Base-by-base conservation (phyloP, 2,329 filamentous ascomycete genomes). In the Eutypella sp. region DNA sequence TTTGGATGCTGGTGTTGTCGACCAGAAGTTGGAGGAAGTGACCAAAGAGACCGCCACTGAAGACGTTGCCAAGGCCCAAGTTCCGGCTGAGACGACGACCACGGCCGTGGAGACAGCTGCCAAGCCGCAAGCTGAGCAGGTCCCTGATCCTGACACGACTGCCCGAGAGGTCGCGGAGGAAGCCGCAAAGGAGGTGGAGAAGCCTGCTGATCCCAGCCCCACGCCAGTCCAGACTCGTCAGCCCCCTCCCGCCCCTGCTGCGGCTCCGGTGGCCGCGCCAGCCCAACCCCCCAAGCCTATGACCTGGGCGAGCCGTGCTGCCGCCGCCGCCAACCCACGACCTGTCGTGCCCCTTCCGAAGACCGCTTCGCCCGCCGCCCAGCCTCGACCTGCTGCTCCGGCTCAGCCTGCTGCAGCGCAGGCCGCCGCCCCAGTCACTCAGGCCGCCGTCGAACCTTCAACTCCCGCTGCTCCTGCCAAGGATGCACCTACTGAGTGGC, bases 1-100 rank as follows among this genome's bases (percentile, higher is more conserved):
- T 4, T 55, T 68, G 19, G 68, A 75, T 51, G 65, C 65, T 24
- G 65, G 69, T 19, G 74, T 77, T 57, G 78, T 91, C 33, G 85
- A 89, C 63, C 75, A 89, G 72, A 89, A 89, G 75, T 76, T 90
- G 19, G 84, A 92, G 69, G 79, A 89, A 61, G 74, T 72, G 54
- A 62, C 63, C 43, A 61, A 72, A 54, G 64, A 63, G 24, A 51
- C 58, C 47, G 64, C 70, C 50, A 75, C 74, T 51, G 72, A 69
- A 31, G 68, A 70, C 15, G 36, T 20, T 6, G 19, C 36, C 11
- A n/a, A 13, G 23, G 36, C 36, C 19, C 18, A 39, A 23, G 36
- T 13, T 3, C 20, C 36, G 10, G 6, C 20, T 7, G 20, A 24
- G 36, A n/a, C 36, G 11, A 4, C 36, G 15, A n/a, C 29, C 39